A percentile compares a stretch with the other conserved stretches of the same genome.
Conservation (phyloP, 805 yeast genomes). For the Candida tibetensis region DNA sequence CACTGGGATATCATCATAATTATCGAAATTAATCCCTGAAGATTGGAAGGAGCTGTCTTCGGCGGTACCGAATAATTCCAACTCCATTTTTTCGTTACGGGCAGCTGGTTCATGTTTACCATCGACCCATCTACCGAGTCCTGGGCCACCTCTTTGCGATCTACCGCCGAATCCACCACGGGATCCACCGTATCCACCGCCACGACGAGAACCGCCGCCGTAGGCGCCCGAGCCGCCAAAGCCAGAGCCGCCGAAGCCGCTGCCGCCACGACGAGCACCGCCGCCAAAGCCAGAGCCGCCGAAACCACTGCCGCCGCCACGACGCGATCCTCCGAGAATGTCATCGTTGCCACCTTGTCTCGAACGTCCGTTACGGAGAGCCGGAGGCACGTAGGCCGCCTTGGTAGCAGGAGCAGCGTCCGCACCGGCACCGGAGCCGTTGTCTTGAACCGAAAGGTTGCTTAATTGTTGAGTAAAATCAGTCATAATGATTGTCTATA, state of each 20-base stretch:
- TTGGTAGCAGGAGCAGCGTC: constrained; percentile 22
- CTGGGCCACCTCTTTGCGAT: constrained; percentile 34
- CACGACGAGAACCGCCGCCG: constrained; percentile 18
- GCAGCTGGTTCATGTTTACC: constrained; percentile 87
- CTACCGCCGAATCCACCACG: constrained; percentile 23
- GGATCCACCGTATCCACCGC: constrained; percentile 16
- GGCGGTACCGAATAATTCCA: constrained; percentile 77
- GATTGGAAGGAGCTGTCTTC: constrained; percentile 78
- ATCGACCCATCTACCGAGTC: constrained; percentile 79
- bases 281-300: constrained; percentile 12
- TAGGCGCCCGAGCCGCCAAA: constrained; percentile 27
- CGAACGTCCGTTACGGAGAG: constrained; percentile 30
- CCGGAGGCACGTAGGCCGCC: constrained; percentile 30
- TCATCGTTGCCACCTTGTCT: constrained; percentile 22
- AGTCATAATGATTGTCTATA: constrained; percentile 43
- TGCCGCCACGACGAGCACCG: constrained; percentile 14
- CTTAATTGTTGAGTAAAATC: constrained; percentile 57
- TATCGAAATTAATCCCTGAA: constrained; percentile 97
- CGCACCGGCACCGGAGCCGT: constrained; percentile 19
- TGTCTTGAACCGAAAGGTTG: constrained; percentile 50
- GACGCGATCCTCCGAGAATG: constrained; percentile 26
- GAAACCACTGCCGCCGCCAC: constrained; percentile 26
- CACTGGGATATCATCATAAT: constrained; percentile 97
- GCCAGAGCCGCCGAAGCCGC: constrained; percentile 23
- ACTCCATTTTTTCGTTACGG: constrained; percentile 65